Base-by-base conservation (phyloP, 2,329 filamentous ascomycete genomes). In the Calonectria montana region DNA sequence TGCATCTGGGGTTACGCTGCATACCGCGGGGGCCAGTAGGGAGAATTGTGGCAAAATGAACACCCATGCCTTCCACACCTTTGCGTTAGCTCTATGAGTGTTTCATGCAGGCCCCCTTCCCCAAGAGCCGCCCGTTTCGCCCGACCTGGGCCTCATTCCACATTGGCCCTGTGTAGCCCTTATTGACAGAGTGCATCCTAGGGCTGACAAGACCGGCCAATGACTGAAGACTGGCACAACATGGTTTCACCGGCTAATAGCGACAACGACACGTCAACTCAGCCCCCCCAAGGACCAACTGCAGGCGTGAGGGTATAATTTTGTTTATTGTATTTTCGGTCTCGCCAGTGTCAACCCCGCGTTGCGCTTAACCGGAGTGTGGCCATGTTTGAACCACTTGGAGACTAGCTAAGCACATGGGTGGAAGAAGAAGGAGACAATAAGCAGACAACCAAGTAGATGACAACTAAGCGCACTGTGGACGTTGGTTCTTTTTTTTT, bases 1-100 rank as follows among this genome's bases (percentile, higher is more conserved):
- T 67, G 65, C 53, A 13, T 29, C 27, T 31, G 63, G 68, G 68
- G 68, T 70, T 53, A 43, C 27, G 16, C 53, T 63, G 55, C 63
- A 66, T 63, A 27, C 55, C 16, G 45, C 67, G 45, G 63, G 39
- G 64, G 68, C 63, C 63, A 66, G 55, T 57, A 53, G 23, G 43
- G n/a, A 59, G 62, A 53, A 65, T 48, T 8, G 23, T 21, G 55
- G 31, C 12, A 63, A n/a, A 55, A 55, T 21, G 18, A 31, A 55
- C 16, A n/a, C 57, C 37, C 47, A 43, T 29, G 41, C 25, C 47
- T 43, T 18, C 15, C 18, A 57, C 27, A n/a, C 41, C 53, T 43
- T 31, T 16, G 37, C 27, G 12, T 37, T 25, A 65, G 50, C 31
- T 48, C 31, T 57, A 57, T 37, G 53, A 39, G 45, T 63, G 63